Evolutionary conservation across 208 protist genomes (phyloP).

Genomic region (Trichomonas vaginalis): DNA sequence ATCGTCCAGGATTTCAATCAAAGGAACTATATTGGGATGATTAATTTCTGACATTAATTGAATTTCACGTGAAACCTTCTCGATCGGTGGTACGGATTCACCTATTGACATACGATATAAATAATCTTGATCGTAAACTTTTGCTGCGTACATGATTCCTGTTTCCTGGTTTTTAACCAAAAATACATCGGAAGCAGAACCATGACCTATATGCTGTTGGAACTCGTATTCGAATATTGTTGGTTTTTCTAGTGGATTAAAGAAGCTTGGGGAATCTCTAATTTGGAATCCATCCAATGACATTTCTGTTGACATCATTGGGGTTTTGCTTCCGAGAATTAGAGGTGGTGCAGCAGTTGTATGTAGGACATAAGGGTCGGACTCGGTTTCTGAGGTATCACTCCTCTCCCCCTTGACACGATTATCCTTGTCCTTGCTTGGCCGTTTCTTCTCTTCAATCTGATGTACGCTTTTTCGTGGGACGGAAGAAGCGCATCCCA

Average conservation of each 20-base stretch:
- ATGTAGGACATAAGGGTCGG: neutral
- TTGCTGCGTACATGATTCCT: neutral
- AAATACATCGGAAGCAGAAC: neutral
- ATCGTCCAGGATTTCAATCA: neutral
- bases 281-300: neutral
- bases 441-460: neutral
- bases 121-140: neutral
- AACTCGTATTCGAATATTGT: constrained; percentile 11
- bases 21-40: neutral
- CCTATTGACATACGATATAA: neutral
- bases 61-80: neutral
- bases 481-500: neutral
- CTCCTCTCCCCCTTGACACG: neutral
- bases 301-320: neutral
- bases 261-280: neutral
- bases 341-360: neutral
- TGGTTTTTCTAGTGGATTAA: neutral
- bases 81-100: neutral
- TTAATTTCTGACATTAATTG: neutral
- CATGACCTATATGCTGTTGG: neutral
- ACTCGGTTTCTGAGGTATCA: neutral
- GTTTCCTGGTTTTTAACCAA: neutral
- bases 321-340: neutral
- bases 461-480: neutral
- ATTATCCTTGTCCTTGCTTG: neutral